A percentile compares a stretch with the other conserved stretches of the same genome.
These are phyloP conservation scores for Saccharomyces pastorianus DNA, from an alignment of 1,139 yeast species.

Conservation along the genomic window DNA sequence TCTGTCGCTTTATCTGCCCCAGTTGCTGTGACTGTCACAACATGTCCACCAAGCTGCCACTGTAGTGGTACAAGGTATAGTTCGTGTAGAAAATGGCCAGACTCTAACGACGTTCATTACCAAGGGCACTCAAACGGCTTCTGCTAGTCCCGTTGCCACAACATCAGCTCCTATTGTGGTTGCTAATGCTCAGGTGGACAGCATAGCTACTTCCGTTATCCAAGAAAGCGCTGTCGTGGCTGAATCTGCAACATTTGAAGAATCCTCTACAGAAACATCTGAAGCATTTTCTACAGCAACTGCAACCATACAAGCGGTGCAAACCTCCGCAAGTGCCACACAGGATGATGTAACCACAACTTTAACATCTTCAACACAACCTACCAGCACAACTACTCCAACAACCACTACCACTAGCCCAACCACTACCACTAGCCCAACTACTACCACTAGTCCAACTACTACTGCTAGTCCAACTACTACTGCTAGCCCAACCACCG, in stretches of 20 bases:
- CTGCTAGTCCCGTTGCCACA: conserved; percentile 4
- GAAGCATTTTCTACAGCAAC: background rate
- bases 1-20: conserved; percentile 33
- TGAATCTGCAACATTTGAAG: background rate
- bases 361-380: conserved; percentile 3
- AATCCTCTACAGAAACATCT: background rate
- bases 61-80: conserved; percentile 25
- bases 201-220: conserved; percentile 5
- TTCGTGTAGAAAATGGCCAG: conserved; percentile 23
- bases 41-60: conserved; percentile 23
- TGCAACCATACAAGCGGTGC: background rate
- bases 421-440: conserved; percentile 15
- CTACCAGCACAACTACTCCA: conserved; percentile 5
- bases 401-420: conserved; percentile 12
- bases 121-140: conserved; percentile 5
- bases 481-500: conserved; percentile 17
- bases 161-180: conserved; percentile 8
- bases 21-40: conserved; percentile 32
- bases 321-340: background rate
- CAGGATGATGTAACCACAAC: conserved; percentile 2
- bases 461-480: conserved; percentile 8
- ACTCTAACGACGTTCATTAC: conserved; percentile 26
- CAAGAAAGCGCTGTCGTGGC: background rate
- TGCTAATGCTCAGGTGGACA: conserved; percentile 8
- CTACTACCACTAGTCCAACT: conserved; percentile 12